Evolutionary conservation across 345 rosid genomes (phyloP).

Genomic region (Hirschfeldia incana): DNA sequence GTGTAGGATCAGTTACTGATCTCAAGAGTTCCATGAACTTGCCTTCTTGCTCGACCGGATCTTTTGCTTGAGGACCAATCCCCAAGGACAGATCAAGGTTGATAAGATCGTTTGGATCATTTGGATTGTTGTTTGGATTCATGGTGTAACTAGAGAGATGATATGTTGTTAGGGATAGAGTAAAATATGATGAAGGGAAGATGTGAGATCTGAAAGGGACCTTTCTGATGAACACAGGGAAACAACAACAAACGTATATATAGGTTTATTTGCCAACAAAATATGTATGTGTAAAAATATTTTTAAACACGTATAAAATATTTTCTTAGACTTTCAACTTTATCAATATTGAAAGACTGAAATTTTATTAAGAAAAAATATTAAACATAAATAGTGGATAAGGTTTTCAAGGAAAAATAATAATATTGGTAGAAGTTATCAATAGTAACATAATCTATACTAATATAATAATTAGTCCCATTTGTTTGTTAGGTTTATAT

Average conservation of each 20-base stretch:
- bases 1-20: constrained; percentile 1
- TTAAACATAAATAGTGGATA: not conserved
- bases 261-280: not conserved
- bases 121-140: not conserved
- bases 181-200: not conserved
- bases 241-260: not conserved
- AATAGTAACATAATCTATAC: not conserved
- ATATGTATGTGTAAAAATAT: not conserved
- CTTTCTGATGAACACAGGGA: not conserved
- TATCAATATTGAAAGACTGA: not conserved
- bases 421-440: not conserved
- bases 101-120: not conserved
- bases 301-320: not conserved
- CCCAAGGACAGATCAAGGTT: constrained; percentile 21
- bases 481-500: not conserved
- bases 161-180: not conserved
- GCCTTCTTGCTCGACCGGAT: not conserved
- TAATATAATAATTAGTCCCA: not conserved
- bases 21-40: not conserved
- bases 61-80: not conserved
- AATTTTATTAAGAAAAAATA: not conserved
- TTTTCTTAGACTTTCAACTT: not conserved
- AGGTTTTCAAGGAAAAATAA: not conserved
- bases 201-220: not conserved
- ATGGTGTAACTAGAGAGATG: not conserved